Evolutionary conservation across 768 basidiomycete species (phyloP).

Genomic region (Mycena epipterygia): DNA sequence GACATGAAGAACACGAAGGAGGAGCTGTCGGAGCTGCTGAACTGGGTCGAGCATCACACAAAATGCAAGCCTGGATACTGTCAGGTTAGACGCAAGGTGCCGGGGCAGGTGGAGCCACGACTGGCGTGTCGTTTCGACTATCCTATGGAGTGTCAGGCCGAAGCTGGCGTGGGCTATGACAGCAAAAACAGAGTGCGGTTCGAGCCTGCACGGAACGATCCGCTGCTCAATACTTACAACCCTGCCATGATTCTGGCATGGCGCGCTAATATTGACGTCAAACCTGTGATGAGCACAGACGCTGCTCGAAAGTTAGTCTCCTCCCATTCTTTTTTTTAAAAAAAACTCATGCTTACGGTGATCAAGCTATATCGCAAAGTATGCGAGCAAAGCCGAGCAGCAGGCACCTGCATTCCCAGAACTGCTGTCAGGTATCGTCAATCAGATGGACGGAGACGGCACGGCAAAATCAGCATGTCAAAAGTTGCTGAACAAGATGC

Average conservation of each 20-base stretch:
- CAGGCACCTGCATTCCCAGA: slow-evolving; percentile 37
- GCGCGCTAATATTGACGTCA: slow-evolving; percentile 42
- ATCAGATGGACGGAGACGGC: slow-evolving; percentile 6
- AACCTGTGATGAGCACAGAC: slow-evolving; percentile 36
- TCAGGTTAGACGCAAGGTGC: slow-evolving; percentile 37
- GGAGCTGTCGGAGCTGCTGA: slow-evolving; percentile 39
- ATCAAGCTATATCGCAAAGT: slow-evolving; percentile 33
- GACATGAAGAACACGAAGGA: slow-evolving; percentile 36
- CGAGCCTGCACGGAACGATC: slow-evolving; percentile 35
- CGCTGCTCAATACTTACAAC: slow-evolving; percentile 38
- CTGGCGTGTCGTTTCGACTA: slow-evolving; percentile 37
- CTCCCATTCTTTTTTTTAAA: no score
- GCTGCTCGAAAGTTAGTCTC: slow-evolving; percentile 23
- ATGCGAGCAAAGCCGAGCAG: slow-evolving; percentile 28
- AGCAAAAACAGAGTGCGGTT: slow-evolving; percentile 28
- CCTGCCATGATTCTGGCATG: slow-evolving; percentile 37
- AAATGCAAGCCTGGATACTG: slow-evolving; percentile 43
- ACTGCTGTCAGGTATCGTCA: slow-evolving; percentile 17
- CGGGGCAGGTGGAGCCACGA: slow-evolving; percentile 27
- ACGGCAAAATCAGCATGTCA: slow-evolving; percentile 40
- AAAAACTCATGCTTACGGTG: background rate
- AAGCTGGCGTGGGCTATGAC: slow-evolving; percentile 18
- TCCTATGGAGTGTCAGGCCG: slow-evolving; percentile 10
- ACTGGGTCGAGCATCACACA: slow-evolving; percentile 41
- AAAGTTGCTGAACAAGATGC: slow-evolving; percentile 40